Conservation (phyloP, 768 basidiomycete species). For the Rubroboletus satanas region DNA sequence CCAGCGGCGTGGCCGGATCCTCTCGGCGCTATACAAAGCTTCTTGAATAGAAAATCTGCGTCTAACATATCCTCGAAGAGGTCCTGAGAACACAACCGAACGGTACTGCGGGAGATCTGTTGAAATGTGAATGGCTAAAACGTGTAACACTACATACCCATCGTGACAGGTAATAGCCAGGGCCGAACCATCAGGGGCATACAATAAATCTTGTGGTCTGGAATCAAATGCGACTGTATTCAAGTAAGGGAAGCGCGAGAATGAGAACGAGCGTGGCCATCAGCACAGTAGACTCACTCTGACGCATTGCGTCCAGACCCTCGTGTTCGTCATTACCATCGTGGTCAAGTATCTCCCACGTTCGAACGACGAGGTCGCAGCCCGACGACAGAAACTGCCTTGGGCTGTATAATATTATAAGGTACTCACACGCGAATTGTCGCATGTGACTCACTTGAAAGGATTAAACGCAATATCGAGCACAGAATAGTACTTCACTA, state of each 20-base stretch:
- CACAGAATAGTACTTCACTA: conserved; percentile 49
- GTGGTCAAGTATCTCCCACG: conserved; percentile 38
- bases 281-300: conserved; percentile 12
- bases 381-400: conserved; percentile 46
- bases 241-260: background rate
- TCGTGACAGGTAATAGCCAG: conserved; percentile 36
- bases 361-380: conserved; percentile 38
- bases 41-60: conserved; percentile 10
- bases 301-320: conserved; percentile 10
- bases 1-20: conserved; percentile 36
- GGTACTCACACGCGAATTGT: background rate
- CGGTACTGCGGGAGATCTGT: conserved; percentile 14
- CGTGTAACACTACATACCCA: conserved; percentile 20
- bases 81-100: conserved; percentile 21
- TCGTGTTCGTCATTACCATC: conserved; percentile 15
- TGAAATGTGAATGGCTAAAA: background rate
- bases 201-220: conserved; percentile 43
- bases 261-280: background rate
- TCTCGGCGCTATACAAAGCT: conserved; percentile 15
- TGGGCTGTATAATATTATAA: conserved; percentile 28
- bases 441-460: conserved; percentile 33
- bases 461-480: conserved; percentile 56
- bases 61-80: conserved; percentile 20
- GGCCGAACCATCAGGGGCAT: conserved; percentile 38
- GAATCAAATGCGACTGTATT: conserved; percentile 22